A percentile compares a stretch with the other conserved stretches of the same genome.
Conservation (phyloP, 2,329 filamentous ascomycete species). For the Monosporascus sp. region DNA sequence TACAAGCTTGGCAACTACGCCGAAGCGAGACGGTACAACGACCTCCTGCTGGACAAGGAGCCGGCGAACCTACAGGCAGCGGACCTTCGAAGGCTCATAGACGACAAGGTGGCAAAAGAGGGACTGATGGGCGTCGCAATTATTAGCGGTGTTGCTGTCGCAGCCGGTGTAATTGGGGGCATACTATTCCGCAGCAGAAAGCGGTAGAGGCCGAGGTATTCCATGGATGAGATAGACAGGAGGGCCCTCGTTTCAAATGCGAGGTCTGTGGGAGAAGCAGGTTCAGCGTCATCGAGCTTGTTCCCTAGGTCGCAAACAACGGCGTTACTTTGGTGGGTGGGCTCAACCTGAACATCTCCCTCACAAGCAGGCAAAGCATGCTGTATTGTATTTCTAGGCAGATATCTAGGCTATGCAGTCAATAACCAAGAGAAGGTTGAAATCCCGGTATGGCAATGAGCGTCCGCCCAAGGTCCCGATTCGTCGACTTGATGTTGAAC, state of each 20-base stretch:
- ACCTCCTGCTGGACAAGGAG: constrained; percentile 84
- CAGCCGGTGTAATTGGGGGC: constrained; percentile 86
- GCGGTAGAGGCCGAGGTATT: constrained; percentile 12
- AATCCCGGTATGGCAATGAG: too few species aligned
- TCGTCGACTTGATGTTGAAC: too few species aligned
- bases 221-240: too few species aligned
- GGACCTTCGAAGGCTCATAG: constrained; percentile 81
- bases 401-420: background rate
- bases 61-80: constrained; percentile 85
- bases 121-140: constrained; percentile 93
- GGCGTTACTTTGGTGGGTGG: background rate
- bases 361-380: background rate
- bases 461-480: too few species aligned
- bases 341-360: background rate
- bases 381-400: background rate
- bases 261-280: background rate
- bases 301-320: background rate
- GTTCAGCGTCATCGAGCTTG: background rate
- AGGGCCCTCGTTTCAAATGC: background rate
- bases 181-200: constrained; percentile 61
- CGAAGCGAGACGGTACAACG: constrained; percentile 91
- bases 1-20: constrained; percentile 98
- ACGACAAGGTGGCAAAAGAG: constrained; percentile 94
- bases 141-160: constrained; percentile 85
- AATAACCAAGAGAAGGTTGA: too few species aligned